phyloP scores from a whole-genome alignment of 495 filamentous ascomycete species.

The Oleoguttula mirabilis region DNA sequence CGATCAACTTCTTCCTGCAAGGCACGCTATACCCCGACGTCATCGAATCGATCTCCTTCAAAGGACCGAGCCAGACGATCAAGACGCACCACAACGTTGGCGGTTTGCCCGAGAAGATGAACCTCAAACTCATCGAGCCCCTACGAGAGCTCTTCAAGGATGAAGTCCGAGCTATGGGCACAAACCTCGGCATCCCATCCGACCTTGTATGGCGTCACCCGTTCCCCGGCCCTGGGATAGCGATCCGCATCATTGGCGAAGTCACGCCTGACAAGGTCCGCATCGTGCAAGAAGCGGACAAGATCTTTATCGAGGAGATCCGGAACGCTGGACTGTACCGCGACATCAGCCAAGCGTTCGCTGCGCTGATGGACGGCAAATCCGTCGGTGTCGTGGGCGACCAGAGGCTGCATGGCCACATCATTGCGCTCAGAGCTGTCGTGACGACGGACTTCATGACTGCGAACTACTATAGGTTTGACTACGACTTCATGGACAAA shows the following conservation, averaged over 20 bases:
- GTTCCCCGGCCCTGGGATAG: conserved; percentile 77
- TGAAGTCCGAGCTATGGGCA: conserved; percentile 69
- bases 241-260: conserved; percentile 80
- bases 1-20: conserved; percentile 75
- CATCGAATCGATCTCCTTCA: conserved; percentile 72
- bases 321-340: conserved; percentile 71
- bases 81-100: conserved; percentile 84
- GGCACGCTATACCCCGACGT: conserved; percentile 75
- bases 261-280: conserved; percentile 67
- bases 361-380: conserved; percentile 56
- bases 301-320: conserved; percentile 84
- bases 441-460: conserved; percentile 77
- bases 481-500: conserved; percentile 52
- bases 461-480: conserved; percentile 56
- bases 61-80: conserved; percentile 69
- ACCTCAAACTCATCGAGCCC: conserved; percentile 65
- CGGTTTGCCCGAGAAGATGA: conserved; percentile 47
- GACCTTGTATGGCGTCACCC: conserved; percentile 76
- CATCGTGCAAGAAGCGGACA: conserved; percentile 73
- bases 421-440: conserved; percentile 60
- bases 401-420: conserved; percentile 47
- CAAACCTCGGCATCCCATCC: conserved; percentile 60
- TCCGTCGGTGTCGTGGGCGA: conserved; percentile 78
- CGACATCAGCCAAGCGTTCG: conserved; percentile 72
- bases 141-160: conserved; percentile 74